Evolutionary conservation across 2,329 filamentous ascomycete genomes (phyloP), one percentile per base, ranked within the genome.

Genomic region (Aspergillus fijiensis): DNA sequence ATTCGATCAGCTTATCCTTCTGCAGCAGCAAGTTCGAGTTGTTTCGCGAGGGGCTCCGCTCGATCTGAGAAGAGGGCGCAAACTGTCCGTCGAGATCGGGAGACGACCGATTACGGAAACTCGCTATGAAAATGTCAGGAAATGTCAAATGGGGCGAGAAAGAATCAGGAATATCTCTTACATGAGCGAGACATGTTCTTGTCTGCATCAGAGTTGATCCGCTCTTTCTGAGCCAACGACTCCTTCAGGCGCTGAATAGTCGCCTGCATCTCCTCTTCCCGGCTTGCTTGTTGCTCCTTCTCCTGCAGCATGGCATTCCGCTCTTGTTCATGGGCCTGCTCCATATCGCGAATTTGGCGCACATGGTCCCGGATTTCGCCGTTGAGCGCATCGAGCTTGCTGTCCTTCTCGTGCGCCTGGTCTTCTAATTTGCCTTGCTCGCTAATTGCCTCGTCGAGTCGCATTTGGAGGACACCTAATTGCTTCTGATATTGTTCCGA

Each of bases 1-100:
- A 92, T 75, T 98, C 94, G 68, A 99, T 98, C 60, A 97, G 82
- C 78, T 96, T 95, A 78, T 99, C 95, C 76, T 98, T 99, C 75
- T 98, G 93, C 68, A 96, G 84, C 54, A 98, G 85, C 55, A 96
- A 82, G 76, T 94, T 96, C 14, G 92, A 96, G 76, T 90, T 94
- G 74, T 91, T 96, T 64, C 90, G 86, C 35, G 92, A 96, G 69
- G 96, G 91, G 82, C 91, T 96, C 65, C 92, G 89, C 69, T 94
- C 88, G 57, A 96, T 78, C 4, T 91, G 92, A 16, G 89, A 89
- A 1, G 92, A 90, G 14, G 93, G 93, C 9, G 93, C 93, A 72
- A 97, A 97, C 70, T 91, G 91, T 54, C 87, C 87, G 66, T 94
- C 91, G 58, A 92, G 84, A 79, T 77, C 88, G 78, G 63, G 86